Evolutionary conservation across 495 filamentous ascomycete species (phyloP).

Genomic region (Talaromyces thailandensis): DNA sequence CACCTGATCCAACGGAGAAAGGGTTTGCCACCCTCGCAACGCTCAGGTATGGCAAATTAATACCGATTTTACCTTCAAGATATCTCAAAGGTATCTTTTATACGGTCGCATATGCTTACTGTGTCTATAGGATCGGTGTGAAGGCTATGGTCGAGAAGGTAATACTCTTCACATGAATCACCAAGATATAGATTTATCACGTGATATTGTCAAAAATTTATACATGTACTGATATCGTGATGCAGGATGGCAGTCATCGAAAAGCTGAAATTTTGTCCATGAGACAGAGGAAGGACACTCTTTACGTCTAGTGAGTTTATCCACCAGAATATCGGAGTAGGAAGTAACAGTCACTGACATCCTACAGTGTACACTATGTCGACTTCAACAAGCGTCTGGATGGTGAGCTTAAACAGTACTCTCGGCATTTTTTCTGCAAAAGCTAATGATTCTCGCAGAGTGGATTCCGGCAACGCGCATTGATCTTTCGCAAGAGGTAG

Average conservation of each 20-base stretch:
- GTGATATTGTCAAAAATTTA: slow-evolving; percentile 17
- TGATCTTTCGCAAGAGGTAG: slow-evolving; percentile 68
- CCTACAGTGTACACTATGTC: slow-evolving; percentile 79
- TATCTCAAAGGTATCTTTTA: slow-evolving; percentile 17
- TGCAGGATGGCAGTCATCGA: slow-evolving; percentile 70
- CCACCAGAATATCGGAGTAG: not conserved
- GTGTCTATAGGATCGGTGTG: slow-evolving; percentile 52
- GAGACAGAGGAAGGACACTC: slow-evolving; percentile 69
- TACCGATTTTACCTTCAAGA: not conserved
- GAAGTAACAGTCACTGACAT: not conserved
- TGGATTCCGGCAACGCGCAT: slow-evolving; percentile 79
- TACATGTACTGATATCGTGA: not conserved
- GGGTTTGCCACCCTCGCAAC: slow-evolving; percentile 73
- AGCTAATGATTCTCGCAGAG: slow-evolving; percentile 41
- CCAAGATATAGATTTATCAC: slow-evolving; percentile 17
- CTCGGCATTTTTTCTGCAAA: not conserved
- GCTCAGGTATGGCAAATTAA: slow-evolving; percentile 47
- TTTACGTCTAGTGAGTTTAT: slow-evolving; percentile 64
- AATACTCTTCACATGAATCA: slow-evolving; percentile 10
- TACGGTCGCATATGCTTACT: slow-evolving; percentile 39
- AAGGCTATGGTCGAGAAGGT: slow-evolving; percentile 68
- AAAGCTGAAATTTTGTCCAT: slow-evolving; percentile 93
- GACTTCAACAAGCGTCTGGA: slow-evolving; percentile 99
- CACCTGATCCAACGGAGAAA: slow-evolving; percentile 59
- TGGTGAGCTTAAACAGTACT: slow-evolving; percentile 26